A percentile compares a stretch with the other conserved stretches of the same genome.
Evolutionary conservation across 768 basidiomycete species (phyloP).

Genomic region (Exidia glandulosa): DNA sequence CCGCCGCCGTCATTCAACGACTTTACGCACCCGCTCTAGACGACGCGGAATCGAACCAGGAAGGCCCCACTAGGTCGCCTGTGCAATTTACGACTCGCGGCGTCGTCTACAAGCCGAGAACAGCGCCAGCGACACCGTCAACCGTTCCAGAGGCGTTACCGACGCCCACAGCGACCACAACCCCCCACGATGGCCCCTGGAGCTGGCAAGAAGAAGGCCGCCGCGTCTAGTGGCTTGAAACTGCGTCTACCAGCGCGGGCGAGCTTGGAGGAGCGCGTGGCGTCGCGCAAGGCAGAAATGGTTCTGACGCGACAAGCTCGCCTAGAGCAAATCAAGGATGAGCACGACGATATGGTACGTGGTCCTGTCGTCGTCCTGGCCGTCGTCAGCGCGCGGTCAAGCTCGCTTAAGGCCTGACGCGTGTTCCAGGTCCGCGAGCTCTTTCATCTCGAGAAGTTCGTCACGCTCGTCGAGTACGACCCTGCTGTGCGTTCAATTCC

Average conservation of each 20-base stretch:
- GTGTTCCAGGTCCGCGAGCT: conserved; percentile 60
- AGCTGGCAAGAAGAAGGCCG: background rate
- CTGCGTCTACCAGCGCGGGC: background rate
- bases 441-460: conserved; percentile 81
- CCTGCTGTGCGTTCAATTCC: conserved; percentile 60
- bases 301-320: conserved; percentile 49
- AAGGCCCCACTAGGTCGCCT: too few relatives aligned
- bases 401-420: conserved; percentile 1
- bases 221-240: background rate
- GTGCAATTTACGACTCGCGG: background rate
- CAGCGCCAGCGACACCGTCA: background rate
- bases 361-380: background rate
- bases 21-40: too few relatives aligned
- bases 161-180: too few relatives aligned
- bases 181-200: background rate
- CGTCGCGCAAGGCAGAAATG: conserved; percentile 21
- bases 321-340: conserved; percentile 46
- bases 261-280: background rate
- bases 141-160: background rate
- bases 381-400: too few relatives aligned
- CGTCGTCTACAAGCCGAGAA: background rate
- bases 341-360: conserved; percentile 68
- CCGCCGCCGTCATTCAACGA: too few relatives aligned
- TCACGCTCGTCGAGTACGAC: conserved; percentile 64
- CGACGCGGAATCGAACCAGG: too few relatives aligned